These are phyloP conservation scores for Hysterium pulicare DNA, from an alignment of 2,329 filamentous ascomycete genomes.

Conservation along the genomic window DNA sequence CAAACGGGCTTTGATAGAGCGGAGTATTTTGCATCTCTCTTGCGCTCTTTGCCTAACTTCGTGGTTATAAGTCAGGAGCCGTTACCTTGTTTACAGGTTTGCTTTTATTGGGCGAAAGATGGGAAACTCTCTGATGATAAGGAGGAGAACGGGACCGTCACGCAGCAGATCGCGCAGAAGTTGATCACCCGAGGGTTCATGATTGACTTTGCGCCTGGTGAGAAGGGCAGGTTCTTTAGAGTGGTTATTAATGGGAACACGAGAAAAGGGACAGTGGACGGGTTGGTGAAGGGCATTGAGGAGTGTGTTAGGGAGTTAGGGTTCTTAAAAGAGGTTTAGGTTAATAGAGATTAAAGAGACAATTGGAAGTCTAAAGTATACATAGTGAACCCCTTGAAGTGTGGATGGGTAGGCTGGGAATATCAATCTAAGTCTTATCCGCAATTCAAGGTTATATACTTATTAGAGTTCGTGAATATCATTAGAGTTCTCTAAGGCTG, in stretches of 20 bases:
- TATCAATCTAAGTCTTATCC: no score
- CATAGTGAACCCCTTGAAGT: no score
- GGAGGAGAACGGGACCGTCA: slow-evolving; percentile 54
- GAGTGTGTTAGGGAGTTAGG: slow-evolving; percentile 39
- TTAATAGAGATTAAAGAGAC: no score
- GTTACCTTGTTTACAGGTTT: slow-evolving; percentile 81
- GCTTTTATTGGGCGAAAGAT: slow-evolving; percentile 77
- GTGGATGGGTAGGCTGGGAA: no score
- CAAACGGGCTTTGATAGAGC: slow-evolving; percentile 72
- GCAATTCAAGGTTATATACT: no score
- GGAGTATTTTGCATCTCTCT: slow-evolving; percentile 59
- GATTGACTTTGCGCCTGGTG: slow-evolving; percentile 64
- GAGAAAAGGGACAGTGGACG: slow-evolving; percentile 57
- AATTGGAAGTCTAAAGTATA: no score
- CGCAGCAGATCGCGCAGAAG: slow-evolving; percentile 52
- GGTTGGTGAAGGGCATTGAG: slow-evolving; percentile 59
- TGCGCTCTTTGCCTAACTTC: slow-evolving; percentile 60
- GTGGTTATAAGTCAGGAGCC: slow-evolving; percentile 70
- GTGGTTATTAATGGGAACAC: slow-evolving; percentile 66
- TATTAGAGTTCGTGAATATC: no score
- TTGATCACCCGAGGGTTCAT: slow-evolving; percentile 63
- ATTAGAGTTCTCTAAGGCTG: no score
- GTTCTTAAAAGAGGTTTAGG: slow-evolving; percentile 10
- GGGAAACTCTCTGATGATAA: slow-evolving; percentile 47
- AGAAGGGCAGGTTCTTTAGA: slow-evolving; percentile 63